These are phyloP conservation scores for Lathyrus aphaca DNA, from an alignment of 306 rosid genomes.

Conservation along the genomic window DNA sequence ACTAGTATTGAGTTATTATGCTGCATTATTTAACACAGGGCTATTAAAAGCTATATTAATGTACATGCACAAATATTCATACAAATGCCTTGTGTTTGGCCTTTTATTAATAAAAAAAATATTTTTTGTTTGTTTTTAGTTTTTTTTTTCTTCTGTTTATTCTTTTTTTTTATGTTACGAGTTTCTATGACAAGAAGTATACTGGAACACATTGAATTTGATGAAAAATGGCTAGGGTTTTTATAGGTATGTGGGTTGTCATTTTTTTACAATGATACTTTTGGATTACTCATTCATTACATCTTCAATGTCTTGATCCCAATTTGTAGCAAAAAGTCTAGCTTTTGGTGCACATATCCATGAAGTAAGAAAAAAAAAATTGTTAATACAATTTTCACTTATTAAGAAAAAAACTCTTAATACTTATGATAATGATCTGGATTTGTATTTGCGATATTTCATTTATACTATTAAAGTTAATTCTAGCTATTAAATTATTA, in stretches of 20 bases:
- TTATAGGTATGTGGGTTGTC: conserved; percentile 33
- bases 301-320: conserved; percentile 50
- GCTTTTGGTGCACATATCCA: conserved; percentile 43
- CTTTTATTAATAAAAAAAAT: not conserved
- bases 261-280: conserved; percentile 33
- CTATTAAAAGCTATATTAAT: conserved; percentile 32
- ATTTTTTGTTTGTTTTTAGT: conserved; percentile 37
- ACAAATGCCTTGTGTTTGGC: conserved; percentile 32
- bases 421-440: no score
- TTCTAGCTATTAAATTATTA: no score
- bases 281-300: conserved; percentile 39
- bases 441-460: no score
- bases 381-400: no score
- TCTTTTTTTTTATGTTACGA: conserved; percentile 34
- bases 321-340: conserved; percentile 45
- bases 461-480: no score
- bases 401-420: no score
- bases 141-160: conserved; percentile 21
- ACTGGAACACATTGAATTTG: conserved; percentile 49
- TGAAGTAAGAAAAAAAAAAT: not conserved
- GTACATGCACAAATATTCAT: conserved; percentile 43
- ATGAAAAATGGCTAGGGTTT: conserved; percentile 47
- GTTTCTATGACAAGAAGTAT: conserved; percentile 39
- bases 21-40: conserved; percentile 3
- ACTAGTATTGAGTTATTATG: not conserved